These are phyloP conservation scores for Fusarium falciforme DNA, from an alignment of 2,329 filamentous ascomycete genomes.

Conservation along the genomic window DNA sequence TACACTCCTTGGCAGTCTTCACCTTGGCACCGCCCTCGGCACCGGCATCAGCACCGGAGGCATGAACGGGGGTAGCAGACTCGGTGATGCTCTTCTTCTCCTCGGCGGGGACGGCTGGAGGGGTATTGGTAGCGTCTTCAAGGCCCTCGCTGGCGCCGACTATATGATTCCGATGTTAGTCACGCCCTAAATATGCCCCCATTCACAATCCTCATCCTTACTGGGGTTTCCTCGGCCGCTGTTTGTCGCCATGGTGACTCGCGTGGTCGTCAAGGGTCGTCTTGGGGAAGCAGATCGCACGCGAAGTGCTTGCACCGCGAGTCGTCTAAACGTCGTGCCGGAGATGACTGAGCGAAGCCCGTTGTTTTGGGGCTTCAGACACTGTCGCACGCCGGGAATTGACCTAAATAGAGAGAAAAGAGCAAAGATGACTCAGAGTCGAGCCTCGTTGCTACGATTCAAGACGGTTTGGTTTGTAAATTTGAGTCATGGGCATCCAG, in stretches of 20 bases:
- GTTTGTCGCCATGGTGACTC: constrained; percentile 69
- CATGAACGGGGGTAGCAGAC: constrained; percentile 44
- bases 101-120: constrained; percentile 55
- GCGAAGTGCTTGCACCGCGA: constrained; percentile 66
- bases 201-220: constrained; percentile 28
- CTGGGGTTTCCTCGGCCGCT: constrained; percentile 59
- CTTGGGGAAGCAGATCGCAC: constrained; percentile 66
- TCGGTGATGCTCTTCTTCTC: constrained; percentile 55
- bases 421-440: constrained; percentile 34
- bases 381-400: constrained; percentile 37
- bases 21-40: constrained; percentile 54
- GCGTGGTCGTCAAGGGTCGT: constrained; percentile 55
- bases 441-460: constrained; percentile 31
- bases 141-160: constrained; percentile 58
- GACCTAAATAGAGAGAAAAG: constrained; percentile 11
- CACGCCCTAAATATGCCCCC: neutral
- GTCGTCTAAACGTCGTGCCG: constrained; percentile 62
- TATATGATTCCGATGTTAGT: constrained; percentile 43
- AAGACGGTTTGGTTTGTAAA: constrained; percentile 14
- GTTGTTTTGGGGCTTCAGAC: constrained; percentile 48
- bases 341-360: constrained; percentile 53
- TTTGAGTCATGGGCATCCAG: constrained; percentile 41
- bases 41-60: constrained; percentile 45
- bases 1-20: constrained; percentile 63
- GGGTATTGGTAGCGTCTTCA: constrained; percentile 49